Conservation (phyloP, 208 protist genomes). For the Paratrypanosoma confusum region DNA sequence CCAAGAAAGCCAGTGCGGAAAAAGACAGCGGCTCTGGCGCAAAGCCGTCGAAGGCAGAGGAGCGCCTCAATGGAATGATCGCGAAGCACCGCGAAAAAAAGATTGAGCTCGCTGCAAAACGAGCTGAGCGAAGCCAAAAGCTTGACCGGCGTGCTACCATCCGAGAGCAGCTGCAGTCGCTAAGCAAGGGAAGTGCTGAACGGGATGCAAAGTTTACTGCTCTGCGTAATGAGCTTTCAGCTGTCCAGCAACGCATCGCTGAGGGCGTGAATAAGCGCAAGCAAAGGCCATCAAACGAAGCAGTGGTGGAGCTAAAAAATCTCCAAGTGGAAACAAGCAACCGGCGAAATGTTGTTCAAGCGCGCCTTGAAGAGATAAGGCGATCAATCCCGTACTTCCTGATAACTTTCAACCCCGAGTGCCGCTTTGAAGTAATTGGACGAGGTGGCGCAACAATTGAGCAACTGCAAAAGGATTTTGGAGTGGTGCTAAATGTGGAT, state of each 20-base stretch:
- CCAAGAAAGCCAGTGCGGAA: neutral
- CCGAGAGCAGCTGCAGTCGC: neutral
- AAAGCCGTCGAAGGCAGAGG: constrained; percentile 6
- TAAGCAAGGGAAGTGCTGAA: neutral
- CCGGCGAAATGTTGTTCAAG: constrained; percentile 3
- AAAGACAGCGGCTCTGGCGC: constrained; percentile 12
- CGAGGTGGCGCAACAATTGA: constrained; percentile 25
- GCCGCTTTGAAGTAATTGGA: constrained; percentile 23
- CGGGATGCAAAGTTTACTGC: neutral
- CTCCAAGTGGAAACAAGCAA: constrained; percentile 2
- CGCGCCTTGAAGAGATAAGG: constrained; percentile 14
- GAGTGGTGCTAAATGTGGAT: constrained; percentile 39
- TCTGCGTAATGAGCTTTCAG: neutral
- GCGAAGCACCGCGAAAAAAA: constrained; percentile 1
- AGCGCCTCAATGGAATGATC: neutral
- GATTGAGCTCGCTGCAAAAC: neutral
- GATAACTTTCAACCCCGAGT: constrained; percentile 20
- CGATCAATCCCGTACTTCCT: constrained; percentile 6
- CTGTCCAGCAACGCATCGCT: neutral
- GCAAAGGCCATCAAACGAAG: neutral
- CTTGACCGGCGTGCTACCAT: neutral
- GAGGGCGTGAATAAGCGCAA: neutral
- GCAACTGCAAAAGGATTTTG: constrained; percentile 57
- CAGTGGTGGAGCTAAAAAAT: constrained; percentile 6
- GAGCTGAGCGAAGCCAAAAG: neutral